Evolutionary conservation across 257 asterid species (phyloP).

Genomic region (Solanum clarkiae): DNA sequence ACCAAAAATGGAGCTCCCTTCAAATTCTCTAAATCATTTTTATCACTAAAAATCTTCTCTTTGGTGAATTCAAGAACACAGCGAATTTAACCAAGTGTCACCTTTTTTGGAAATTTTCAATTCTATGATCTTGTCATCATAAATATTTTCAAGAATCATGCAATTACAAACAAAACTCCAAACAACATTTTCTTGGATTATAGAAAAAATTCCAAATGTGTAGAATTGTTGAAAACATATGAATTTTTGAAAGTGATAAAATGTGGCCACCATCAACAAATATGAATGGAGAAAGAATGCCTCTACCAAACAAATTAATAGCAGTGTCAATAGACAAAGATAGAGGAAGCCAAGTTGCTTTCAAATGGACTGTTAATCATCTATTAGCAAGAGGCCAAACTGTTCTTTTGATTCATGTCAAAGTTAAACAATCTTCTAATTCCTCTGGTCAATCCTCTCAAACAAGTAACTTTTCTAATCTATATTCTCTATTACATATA

Average conservation of each 20-base stretch:
- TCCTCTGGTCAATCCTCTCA: conserved; percentile 22
- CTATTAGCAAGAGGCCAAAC: conserved; percentile 60
- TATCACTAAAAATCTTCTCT: not conserved
- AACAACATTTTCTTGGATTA: too few relatives aligned
- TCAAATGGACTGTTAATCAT: conserved; percentile 63
- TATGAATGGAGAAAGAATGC: not conserved
- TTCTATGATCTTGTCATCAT: not conserved
- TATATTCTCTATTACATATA: not conserved
- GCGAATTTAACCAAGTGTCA: not conserved
- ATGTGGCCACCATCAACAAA: not conserved
- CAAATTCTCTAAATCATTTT: not conserved
- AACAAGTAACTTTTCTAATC: conserved; percentile 28
- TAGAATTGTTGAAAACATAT: too few relatives aligned
- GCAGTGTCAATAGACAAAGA: conserved; percentile 15
- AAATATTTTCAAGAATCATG: too few relatives aligned
- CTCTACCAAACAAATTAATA: not conserved
- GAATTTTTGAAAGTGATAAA: not conserved
- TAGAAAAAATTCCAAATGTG: too few relatives aligned
- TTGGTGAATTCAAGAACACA: not conserved
- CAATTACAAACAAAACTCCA: not conserved
- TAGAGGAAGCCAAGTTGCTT: conserved; percentile 12
- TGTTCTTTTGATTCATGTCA: conserved; percentile 63
- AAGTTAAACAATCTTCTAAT: conserved; percentile 19
- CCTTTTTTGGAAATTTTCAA: not conserved
- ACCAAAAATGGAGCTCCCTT: not conserved